phyloP scores from a whole-genome alignment of 2,329 filamentous ascomycete genomes.

The Ophiocordyceps camponoti-leonardi region DNA sequence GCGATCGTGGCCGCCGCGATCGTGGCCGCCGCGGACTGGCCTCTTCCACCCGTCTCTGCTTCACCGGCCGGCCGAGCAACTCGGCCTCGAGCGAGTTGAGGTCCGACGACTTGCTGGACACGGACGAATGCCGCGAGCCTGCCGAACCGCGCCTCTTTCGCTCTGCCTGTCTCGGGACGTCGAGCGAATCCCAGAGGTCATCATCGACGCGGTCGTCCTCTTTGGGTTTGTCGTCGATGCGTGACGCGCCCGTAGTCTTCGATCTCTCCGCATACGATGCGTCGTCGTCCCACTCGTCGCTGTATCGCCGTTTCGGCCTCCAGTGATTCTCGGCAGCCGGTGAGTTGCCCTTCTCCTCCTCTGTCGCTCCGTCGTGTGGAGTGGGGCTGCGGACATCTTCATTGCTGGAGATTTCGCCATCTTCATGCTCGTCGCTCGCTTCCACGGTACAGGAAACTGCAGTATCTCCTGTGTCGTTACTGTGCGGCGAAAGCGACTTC shows the following conservation, averaged over 20 bases:
- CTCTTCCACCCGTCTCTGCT: conserved; percentile 11
- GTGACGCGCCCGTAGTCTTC: not conserved
- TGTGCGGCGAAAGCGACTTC: not conserved
- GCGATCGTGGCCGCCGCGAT: too few relatives aligned
- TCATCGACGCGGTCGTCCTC: not conserved
- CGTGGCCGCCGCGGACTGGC: conserved; percentile 6
- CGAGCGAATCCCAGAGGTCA: conserved; percentile 2
- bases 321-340: not conserved
- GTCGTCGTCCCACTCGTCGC: conserved; percentile 2
- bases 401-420: conserved; percentile 1
- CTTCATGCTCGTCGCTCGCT: not conserved
- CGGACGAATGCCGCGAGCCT: conserved; percentile 12
- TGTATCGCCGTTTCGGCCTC: conserved; percentile 2
- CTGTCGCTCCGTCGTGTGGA: not conserved
- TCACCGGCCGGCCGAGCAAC: conserved; percentile 16
- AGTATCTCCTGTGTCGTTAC: not conserved
- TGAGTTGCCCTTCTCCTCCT: not conserved
- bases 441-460: not conserved
- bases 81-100: conserved; percentile 21
- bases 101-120: conserved; percentile 16
- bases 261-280: conserved; percentile 2
- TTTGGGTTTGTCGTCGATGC: not conserved
- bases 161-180: conserved; percentile 2
- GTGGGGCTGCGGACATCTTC: not conserved
- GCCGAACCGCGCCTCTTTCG: conserved; percentile 6